Evolutionary conservation across 2,329 filamentous ascomycete species (phyloP).

Genomic region (Xylariaceae sp.): DNA sequence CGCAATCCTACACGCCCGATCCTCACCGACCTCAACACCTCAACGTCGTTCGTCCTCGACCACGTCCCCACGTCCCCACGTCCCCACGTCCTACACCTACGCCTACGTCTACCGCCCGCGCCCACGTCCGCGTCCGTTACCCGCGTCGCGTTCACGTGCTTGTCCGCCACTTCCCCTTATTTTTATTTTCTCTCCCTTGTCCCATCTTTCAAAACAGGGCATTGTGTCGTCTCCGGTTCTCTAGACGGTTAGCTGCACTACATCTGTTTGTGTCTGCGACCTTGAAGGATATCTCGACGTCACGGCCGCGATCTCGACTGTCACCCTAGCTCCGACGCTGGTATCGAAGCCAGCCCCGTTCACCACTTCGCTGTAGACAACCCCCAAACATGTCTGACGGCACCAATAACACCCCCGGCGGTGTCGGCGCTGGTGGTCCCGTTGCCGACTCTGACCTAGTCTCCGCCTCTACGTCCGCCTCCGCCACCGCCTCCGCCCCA

Average conservation of each 20-base stretch:
- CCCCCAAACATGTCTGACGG: conserved; percentile 14
- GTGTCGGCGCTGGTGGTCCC: neutral
- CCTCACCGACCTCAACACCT: neutral
- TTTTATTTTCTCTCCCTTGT: neutral
- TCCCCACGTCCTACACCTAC: no score
- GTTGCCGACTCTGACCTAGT: neutral
- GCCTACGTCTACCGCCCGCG: neutral
- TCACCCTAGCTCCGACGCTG: neutral
- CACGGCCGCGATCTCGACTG: neutral
- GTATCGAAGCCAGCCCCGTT: conserved; percentile 9
- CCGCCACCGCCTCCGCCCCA: conserved; percentile 2
- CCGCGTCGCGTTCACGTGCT: neutral
- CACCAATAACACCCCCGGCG: neutral
- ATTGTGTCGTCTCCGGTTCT: neutral
- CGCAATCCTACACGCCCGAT: neutral
- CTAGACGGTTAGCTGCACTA: neutral
- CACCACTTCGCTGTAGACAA: neutral
- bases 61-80: no score
- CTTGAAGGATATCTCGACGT: neutral
- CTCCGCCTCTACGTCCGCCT: conserved; percentile 1
- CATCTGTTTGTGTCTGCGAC: neutral
- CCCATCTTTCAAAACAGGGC: neutral
- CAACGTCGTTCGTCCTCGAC: neutral
- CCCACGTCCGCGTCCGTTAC: neutral
- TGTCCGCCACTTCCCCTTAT: neutral